Evolutionary conservation across 108 stramenopile species (phyloP), one percentile per base, ranked within the genome.

Genomic region (Cylindrotheca fusiformis): DNA sequence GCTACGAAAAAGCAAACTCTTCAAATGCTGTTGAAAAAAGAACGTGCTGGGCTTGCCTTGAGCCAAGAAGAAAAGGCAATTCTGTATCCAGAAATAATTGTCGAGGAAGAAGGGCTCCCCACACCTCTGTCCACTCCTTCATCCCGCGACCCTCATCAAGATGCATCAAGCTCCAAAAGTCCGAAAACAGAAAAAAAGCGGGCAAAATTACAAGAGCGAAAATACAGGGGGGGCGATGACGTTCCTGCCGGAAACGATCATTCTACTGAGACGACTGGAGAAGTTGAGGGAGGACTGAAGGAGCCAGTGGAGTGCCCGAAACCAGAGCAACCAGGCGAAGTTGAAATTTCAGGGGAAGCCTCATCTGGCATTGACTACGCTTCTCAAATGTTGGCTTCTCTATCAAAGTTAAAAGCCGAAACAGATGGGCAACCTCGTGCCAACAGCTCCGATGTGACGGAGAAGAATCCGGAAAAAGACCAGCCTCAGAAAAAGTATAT

Each of bases 1-100:
- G 36, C 75, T 1, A 87, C 84, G n/a, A 90, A 88, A 68, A 87
- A 78, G 47, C 79, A 91, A 75, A 52, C 63, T 8, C 54, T 95
- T 32, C 79, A 86, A 29, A 76, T 71, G 33, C 48, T 87, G 2
- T 46, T 86, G 3, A 77, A 77, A 21, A 91, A 78, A 61, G 90
- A 95, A 65, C 64, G 74, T 26, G 70, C 83, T 23, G 88, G 90
- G 14, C 60, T 91, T 30, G 44, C 52, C 31, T 64, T 91, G 44
- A 86, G 83, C 8, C 47, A 74, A 45, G 87, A 90, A 36, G 90
- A 95, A 70, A 61, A 73, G 58, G 84, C 79, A 47, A 41, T 86
- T 27, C 63, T 95, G 18, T 91, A 87, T 60, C 72, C 74, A 18
- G 63, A 75, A 21, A 27, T 32, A 21, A 68, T 44, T 46, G 63